Percentiles rank a stretch among this genome's conserved stretches.
phyloP scores from a whole-genome alignment of 441 rosid genomes.

The Erodium chrysanthum region DNA sequence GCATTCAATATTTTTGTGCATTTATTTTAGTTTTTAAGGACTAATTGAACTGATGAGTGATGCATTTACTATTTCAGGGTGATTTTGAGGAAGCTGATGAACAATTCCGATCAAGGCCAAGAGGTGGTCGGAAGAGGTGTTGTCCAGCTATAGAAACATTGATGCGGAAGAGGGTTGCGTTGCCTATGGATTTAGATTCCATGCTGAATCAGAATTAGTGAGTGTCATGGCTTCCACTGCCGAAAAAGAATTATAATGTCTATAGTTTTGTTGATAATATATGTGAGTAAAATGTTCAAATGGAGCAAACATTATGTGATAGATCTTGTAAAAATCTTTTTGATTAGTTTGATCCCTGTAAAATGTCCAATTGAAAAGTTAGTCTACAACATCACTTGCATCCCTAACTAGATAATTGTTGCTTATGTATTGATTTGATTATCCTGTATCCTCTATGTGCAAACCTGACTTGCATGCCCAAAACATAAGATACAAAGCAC shows the following conservation, averaged over 20 bases:
- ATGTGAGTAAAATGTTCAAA: too few species aligned
- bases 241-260: background rate
- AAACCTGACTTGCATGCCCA: too few species aligned
- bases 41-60: background rate
- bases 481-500: too few species aligned
- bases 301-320: background rate
- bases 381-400: too few species aligned
- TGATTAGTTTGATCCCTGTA: too few species aligned
- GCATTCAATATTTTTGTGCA: background rate
- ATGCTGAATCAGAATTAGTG: background rate
- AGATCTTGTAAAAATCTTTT: too few species aligned
- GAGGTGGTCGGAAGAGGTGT: conserved; percentile 78
- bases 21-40: too few species aligned
- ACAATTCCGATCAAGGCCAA: conserved; percentile 49
- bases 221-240: background rate
- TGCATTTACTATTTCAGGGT: conserved; percentile 42
- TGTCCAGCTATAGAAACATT: conserved; percentile 49
- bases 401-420: too few species aligned
- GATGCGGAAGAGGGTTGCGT: conserved; percentile 49
- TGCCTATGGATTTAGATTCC: conserved; percentile 17
- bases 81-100: conserved; percentile 63
- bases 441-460: too few species aligned
- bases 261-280: background rate
- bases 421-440: too few species aligned
- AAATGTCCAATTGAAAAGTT: too few species aligned